Evolutionary conservation across 176 grass and related monocot genomes (phyloP).

Genomic region (Microstegium vimineum): DNA sequence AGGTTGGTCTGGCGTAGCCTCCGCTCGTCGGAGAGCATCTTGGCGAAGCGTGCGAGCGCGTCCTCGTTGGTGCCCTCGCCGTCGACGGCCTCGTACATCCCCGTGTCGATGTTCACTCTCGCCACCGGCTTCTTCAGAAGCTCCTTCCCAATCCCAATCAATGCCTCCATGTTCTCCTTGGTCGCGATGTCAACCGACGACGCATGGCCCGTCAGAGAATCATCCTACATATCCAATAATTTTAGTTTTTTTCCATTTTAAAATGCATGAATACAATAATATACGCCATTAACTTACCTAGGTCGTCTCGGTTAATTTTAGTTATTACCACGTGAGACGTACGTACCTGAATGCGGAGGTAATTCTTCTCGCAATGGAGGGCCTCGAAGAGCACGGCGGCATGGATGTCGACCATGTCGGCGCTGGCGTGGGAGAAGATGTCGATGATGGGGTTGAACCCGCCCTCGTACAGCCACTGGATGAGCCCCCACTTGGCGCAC

Average conservation of each 20-base stretch:
- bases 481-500: slow-evolving; percentile 47
- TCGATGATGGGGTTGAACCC: slow-evolving; percentile 55
- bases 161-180: slow-evolving; percentile 49
- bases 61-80: slow-evolving; percentile 49
- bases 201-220: slow-evolving; percentile 17
- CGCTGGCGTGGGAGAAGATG: slow-evolving; percentile 56
- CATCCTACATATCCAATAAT: slow-evolving; percentile 33
- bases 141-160: slow-evolving; percentile 36
- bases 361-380: slow-evolving; percentile 15
- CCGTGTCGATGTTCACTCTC: slow-evolving; percentile 59
- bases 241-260: no score
- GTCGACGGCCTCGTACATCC: neutral
- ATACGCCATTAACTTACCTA: no score
- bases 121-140: slow-evolving; percentile 47
- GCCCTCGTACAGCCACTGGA: slow-evolving; percentile 43
- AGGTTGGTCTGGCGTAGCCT: slow-evolving; percentile 11
- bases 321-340: no score
- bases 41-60: slow-evolving; percentile 32
- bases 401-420: slow-evolving; percentile 75
- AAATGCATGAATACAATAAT: no score
- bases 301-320: no score
- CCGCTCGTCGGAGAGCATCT: slow-evolving; percentile 49
- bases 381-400: slow-evolving; percentile 47
- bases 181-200: slow-evolving; percentile 56
- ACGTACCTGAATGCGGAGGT: slow-evolving; percentile 66